Evolutionary conservation across 2,329 filamentous ascomycete species (phyloP).

Genomic region (Pezicula neosporulosa): DNA sequence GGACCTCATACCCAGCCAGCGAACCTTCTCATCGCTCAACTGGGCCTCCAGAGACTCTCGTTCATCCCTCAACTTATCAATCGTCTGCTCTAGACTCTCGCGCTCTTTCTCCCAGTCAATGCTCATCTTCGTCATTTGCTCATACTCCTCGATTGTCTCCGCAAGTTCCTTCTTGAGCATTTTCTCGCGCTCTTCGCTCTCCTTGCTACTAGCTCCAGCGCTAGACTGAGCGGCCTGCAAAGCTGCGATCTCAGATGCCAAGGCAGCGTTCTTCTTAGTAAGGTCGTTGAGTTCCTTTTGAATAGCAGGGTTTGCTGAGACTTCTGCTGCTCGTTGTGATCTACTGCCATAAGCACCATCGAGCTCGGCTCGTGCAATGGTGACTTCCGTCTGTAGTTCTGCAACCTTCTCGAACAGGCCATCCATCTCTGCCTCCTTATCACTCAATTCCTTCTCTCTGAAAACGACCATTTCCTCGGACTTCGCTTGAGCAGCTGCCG

Average conservation of each 20-base stretch:
- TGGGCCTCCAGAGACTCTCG: constrained; percentile 61
- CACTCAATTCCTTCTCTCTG: constrained; percentile 22
- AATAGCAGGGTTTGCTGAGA: constrained; percentile 52
- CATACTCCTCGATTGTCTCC: constrained; percentile 67
- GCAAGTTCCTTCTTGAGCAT: constrained; percentile 61
- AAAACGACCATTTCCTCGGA: constrained; percentile 8
- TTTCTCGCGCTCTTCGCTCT: constrained; percentile 35
- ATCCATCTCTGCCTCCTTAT: constrained; percentile 45
- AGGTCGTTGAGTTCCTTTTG: constrained; percentile 58
- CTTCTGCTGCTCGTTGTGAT: constrained; percentile 64
- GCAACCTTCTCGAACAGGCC: constrained; percentile 61
- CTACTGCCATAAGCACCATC: constrained; percentile 89
- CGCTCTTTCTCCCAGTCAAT: constrained; percentile 71
- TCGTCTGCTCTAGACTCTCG: constrained; percentile 57
- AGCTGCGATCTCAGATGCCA: constrained; percentile 23
- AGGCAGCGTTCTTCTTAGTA: constrained; percentile 37
- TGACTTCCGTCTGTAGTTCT: constrained; percentile 71
- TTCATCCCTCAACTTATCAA: constrained; percentile 62
- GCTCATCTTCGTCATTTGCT: constrained; percentile 64
- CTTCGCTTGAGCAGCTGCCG: constrained; percentile 15
- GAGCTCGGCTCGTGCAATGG: constrained; percentile 86
- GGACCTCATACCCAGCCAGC: constrained; percentile 59
- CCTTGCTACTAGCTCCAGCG: constrained; percentile 8
- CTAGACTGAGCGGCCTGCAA: constrained; percentile 12
- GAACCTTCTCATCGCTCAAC: constrained; percentile 64